Conservation (phyloP, 495 filamentous ascomycete genomes). For the Letharia columbiana region DNA sequence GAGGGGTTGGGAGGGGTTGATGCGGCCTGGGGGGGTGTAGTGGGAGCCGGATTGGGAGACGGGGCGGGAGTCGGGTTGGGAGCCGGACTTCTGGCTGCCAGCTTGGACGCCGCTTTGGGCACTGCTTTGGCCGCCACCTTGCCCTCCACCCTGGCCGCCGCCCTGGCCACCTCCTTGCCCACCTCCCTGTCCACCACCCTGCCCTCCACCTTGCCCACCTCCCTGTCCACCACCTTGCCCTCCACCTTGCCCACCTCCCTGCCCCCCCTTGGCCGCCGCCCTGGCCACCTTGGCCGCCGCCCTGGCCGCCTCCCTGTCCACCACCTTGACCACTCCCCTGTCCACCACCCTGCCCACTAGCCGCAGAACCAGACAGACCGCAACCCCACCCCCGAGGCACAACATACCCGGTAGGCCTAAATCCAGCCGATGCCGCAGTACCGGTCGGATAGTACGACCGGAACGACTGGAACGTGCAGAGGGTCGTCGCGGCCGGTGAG, state of each 20-base stretch:
- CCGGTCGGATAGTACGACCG: neutral
- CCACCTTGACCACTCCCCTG: neutral
- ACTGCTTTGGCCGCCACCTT: neutral
- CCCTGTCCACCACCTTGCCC: neutral
- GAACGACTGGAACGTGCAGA: neutral
- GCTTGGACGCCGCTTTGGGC: neutral
- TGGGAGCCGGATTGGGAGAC: neutral
- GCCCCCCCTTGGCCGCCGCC: neutral
- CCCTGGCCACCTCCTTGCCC: neutral
- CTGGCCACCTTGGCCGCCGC: neutral
- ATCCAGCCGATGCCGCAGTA: neutral
- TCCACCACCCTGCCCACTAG: neutral
- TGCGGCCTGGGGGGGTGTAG: neutral
- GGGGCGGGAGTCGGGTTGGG: neutral
- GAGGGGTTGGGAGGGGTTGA: neutral
- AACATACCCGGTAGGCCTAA: neutral
- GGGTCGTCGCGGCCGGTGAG: neutral
- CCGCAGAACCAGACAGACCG: neutral
- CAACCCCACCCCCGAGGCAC: slow-evolving; percentile 3
- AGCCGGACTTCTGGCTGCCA: neutral
- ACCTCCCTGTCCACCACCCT: neutral
- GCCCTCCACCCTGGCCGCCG: neutral
- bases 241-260: neutral
- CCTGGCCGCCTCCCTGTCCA: neutral
- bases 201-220: neutral